A percentile compares a stretch with the other conserved stretches of the same genome.
Conservation (phyloP, 73 alveolate species). For the Symbiodinium natans region DNA sequence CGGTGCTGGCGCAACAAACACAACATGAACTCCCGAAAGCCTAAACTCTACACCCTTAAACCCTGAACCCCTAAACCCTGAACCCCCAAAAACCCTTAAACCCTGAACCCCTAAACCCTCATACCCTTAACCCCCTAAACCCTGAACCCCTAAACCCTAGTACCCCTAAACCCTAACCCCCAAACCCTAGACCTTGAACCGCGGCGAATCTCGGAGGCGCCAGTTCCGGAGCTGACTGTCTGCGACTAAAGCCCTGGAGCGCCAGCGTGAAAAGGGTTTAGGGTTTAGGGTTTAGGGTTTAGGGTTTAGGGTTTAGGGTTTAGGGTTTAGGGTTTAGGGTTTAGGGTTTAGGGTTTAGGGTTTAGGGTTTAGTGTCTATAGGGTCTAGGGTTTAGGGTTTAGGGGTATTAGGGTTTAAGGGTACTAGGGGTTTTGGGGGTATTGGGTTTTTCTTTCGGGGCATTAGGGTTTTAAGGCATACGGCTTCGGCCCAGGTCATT, state of each 20-base stretch:
- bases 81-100: not conserved
- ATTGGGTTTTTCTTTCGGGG: no score
- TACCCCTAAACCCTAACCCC: not conserved
- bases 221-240: not conserved
- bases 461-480: not conserved
- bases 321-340: not conserved
- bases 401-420: no score
- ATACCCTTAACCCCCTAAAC: not conserved
- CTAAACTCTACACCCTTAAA: no score
- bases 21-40: no score
- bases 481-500: not conserved
- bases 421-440: no score
- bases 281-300: not conserved
- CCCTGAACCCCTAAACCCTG: not conserved
- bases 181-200: not conserved
- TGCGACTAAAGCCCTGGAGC: not conserved
- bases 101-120: not conserved
- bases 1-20: no score
- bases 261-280: not conserved
- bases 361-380: no score
- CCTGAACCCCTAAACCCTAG: not conserved
- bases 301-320: not conserved
- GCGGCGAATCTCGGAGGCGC: not conserved
- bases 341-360: not conserved
- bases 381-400: no score